A percentile compares a stretch with the other conserved stretches of the same genome.
phyloP scores from a whole-genome alignment of 495 filamentous ascomycete genomes.

The Apodospora peruviana region DNA sequence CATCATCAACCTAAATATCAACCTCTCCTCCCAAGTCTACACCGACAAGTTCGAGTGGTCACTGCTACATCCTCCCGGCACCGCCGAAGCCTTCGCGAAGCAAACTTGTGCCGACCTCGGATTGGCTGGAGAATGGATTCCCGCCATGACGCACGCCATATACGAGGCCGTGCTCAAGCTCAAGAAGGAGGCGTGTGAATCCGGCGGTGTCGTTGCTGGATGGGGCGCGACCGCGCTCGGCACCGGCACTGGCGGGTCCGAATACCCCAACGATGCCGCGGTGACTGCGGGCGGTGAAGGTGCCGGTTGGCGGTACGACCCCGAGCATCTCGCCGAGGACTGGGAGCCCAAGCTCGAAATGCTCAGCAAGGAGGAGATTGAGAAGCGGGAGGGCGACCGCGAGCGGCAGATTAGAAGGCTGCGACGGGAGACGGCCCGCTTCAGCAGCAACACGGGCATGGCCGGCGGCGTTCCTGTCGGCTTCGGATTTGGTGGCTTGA shows the following conservation, averaged over 20 bases:
- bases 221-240: conserved; percentile 40
- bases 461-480: conserved; percentile 55
- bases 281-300: conserved; percentile 52
- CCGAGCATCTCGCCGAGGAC: conserved; percentile 78
- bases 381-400: conserved; percentile 91
- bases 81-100: conserved; percentile 88
- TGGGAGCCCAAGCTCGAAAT: conserved; percentile 94
- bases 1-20: conserved; percentile 86
- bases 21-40: conserved; percentile 85
- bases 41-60: conserved; percentile 99
- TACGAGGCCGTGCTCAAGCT: conserved; percentile 90
- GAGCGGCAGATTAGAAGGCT: conserved; percentile 84
- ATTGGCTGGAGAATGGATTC: conserved; percentile 86
- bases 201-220: conserved; percentile 69
- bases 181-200: conserved; percentile 94
- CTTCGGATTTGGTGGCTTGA: conserved; percentile 50
- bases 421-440: conserved; percentile 84
- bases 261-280: conserved; percentile 86
- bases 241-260: conserved; percentile 50
- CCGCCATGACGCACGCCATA: conserved; percentile 90
- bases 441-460: conserved; percentile 80
- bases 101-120: conserved; percentile 88
- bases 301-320: conserved; percentile 92
- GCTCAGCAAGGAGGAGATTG: conserved; percentile 92
- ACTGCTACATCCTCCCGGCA: conserved; percentile 81